Evolutionary conservation across 1,284 basidiomycete species (phyloP).

Genomic region (Cerioporus squamosus): DNA sequence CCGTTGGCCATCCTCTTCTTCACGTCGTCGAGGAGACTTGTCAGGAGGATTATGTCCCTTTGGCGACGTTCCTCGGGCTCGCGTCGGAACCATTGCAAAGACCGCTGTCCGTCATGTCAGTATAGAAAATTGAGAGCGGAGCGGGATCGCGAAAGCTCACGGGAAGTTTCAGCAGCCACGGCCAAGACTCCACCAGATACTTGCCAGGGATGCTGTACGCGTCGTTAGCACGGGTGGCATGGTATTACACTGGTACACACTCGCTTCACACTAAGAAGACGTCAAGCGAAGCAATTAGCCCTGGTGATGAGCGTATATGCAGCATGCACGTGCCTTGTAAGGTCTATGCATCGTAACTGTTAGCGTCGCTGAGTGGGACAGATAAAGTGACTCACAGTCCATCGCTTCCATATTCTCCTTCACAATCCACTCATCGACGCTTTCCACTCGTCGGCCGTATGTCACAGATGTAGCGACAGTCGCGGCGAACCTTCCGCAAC

Average conservation of each 20-base stretch:
- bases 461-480: slow-evolving; percentile 51
- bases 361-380: not conserved
- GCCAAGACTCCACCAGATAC: slow-evolving; percentile 55
- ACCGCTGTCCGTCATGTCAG: slow-evolving; percentile 23
- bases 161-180: slow-evolving; percentile 53
- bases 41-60: slow-evolving; percentile 48
- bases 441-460: slow-evolving; percentile 50
- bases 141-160: slow-evolving; percentile 15
- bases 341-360: slow-evolving; percentile 28
- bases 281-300: too few relatives aligned
- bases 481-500: slow-evolving; percentile 47
- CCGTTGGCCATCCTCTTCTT: slow-evolving; percentile 47
- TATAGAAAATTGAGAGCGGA: not conserved
- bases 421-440: slow-evolving; percentile 50
- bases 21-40: slow-evolving; percentile 48
- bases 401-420: slow-evolving; percentile 48
- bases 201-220: slow-evolving; percentile 52
- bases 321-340: slow-evolving; percentile 34
- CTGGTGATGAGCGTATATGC: too few relatives aligned
- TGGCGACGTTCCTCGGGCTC: slow-evolving; percentile 44
- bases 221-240: not conserved
- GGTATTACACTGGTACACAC: not conserved
- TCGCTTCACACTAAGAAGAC: slow-evolving; percentile 39
- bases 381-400: slow-evolving; percentile 39
- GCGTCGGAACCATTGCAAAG: slow-evolving; percentile 49